Evolutionary conservation across 306 rosid species (phyloP).

Genomic region (Arachis hypogaea): DNA sequence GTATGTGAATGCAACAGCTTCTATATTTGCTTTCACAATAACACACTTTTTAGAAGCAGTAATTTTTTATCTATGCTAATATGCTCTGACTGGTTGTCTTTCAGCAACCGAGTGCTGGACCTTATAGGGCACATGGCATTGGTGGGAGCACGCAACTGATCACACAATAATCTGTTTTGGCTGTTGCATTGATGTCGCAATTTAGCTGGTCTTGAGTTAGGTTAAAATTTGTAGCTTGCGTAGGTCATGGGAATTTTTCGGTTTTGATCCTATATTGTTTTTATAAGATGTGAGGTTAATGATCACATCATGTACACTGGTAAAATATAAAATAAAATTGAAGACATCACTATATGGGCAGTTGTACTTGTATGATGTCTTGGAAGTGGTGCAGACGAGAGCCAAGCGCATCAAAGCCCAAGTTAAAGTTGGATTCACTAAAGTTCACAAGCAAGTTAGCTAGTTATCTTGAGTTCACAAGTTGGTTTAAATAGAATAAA

Average conservation of each 20-base stretch:
- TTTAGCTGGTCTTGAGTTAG: slow-evolving; percentile 35
- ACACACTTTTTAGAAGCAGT: not conserved
- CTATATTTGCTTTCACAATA: not conserved
- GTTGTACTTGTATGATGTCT: too few relatives aligned
- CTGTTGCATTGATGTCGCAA: slow-evolving; percentile 35
- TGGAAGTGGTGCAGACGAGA: too few relatives aligned
- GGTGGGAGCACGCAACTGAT: slow-evolving; percentile 66
- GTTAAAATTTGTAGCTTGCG: slow-evolving; percentile 30
- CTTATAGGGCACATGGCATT: slow-evolving; percentile 95
- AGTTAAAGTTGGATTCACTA: too few relatives aligned
- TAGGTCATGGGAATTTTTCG: slow-evolving; percentile 45
- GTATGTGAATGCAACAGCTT: slow-evolving; percentile 40
- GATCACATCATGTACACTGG: slow-evolving; percentile 35
- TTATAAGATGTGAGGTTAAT: slow-evolving; percentile 35
- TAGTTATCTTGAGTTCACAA: too few relatives aligned
- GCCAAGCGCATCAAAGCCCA: too few relatives aligned
- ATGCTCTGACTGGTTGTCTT: slow-evolving; percentile 8
- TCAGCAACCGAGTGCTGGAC: slow-evolving; percentile 95
- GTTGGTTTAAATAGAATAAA: too few relatives aligned
- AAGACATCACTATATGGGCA: slow-evolving; percentile 7
- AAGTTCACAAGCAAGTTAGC: too few relatives aligned
- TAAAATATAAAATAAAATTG: slow-evolving; percentile 31
- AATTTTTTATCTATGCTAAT: not conserved
- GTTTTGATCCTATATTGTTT: slow-evolving; percentile 42
- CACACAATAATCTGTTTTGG: not conserved